phyloP scores from a whole-genome alignment of 345 rosid species.

The Erodium maritimum region DNA sequence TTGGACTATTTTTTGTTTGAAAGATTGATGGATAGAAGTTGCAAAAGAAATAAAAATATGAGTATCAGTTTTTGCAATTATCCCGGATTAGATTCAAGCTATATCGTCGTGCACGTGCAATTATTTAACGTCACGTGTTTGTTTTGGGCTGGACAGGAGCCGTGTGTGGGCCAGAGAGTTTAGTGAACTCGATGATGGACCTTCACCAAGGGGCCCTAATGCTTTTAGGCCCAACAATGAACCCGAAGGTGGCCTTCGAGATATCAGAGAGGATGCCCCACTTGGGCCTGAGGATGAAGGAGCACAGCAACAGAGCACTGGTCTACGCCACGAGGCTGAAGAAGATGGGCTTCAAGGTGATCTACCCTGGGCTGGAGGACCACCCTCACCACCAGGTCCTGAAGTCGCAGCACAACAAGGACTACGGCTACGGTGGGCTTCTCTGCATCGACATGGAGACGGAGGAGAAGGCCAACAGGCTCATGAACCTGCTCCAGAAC shows the following conservation, averaged over 20 bases:
- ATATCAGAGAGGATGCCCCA: conserved; percentile 84
- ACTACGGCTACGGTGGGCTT: conserved; percentile 78
- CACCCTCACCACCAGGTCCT: conserved; percentile 70
- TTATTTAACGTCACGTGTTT: too few relatives aligned
- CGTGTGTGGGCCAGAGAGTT: conserved; percentile 69
- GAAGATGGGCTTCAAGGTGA: conserved; percentile 59
- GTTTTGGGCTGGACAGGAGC: too few relatives aligned
- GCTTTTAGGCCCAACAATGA: conserved; percentile 97
- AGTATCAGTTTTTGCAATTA: too few relatives aligned
- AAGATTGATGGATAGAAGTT: too few relatives aligned
- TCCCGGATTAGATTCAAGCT: too few relatives aligned
- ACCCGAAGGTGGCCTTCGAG: conserved; percentile 84
- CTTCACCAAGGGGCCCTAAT: conserved; percentile 78
- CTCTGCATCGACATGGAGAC: conserved; percentile 76
- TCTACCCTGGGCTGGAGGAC: conserved; percentile 75
- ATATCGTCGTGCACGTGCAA: too few relatives aligned
- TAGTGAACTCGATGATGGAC: conserved; percentile 92
- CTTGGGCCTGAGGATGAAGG: conserved; percentile 70
- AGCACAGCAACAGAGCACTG: conserved; percentile 67
- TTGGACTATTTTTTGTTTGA: too few relatives aligned
- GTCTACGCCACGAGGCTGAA: conserved; percentile 56
- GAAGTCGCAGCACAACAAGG: conserved; percentile 48
- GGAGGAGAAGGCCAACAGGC: conserved; percentile 66
- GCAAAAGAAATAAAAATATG: too few relatives aligned
- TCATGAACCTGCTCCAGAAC: conserved; percentile 75